Conservation (phyloP, 2,329 filamentous ascomycete species). For the Fusarium sp. region DNA sequence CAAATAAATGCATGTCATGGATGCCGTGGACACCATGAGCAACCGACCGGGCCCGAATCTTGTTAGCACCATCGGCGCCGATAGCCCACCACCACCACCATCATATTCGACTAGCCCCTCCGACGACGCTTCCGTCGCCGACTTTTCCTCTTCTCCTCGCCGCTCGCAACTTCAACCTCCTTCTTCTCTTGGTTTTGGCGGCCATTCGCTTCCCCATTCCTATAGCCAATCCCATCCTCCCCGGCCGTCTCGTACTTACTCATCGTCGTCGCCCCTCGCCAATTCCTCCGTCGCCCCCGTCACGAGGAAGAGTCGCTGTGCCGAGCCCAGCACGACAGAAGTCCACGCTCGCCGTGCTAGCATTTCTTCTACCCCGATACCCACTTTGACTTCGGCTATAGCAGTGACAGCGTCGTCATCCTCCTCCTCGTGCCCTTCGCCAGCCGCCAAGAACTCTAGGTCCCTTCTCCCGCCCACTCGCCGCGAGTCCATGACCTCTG, state of each 20-base stretch:
- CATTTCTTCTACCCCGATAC: slow-evolving; percentile 71
- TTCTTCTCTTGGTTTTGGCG: slow-evolving; percentile 30
- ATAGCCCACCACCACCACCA: slow-evolving; percentile 38
- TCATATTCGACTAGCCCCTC: slow-evolving; percentile 46
- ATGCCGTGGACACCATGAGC: slow-evolving; percentile 41
- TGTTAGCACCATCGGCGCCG: slow-evolving; percentile 43
- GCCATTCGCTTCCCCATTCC: slow-evolving; percentile 27
- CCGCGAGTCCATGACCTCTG: slow-evolving; percentile 61
- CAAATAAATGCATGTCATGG: slow-evolving; percentile 37
- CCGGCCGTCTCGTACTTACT: slow-evolving; percentile 42
- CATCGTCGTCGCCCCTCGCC: slow-evolving; percentile 55
- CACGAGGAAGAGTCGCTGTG: slow-evolving; percentile 70
- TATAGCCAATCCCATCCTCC: slow-evolving; percentile 29
- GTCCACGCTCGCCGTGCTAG: slow-evolving; percentile 72
- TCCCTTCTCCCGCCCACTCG: slow-evolving; percentile 60
- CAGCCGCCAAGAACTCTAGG: slow-evolving; percentile 57
- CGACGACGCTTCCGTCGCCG: slow-evolving; percentile 45
- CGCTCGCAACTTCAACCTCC: slow-evolving; percentile 35
- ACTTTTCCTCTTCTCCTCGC: slow-evolving; percentile 47
- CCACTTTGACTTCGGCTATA: slow-evolving; percentile 55
- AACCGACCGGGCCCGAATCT: slow-evolving; percentile 44
- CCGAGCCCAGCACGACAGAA: slow-evolving; percentile 72
- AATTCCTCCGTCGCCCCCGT: slow-evolving; percentile 62
- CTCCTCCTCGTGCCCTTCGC: too few species aligned
- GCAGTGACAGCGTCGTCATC: slow-evolving; percentile 20